Evolutionary conservation across 331 rosid species (phyloP), one percentile per base, ranked within the genome.

Genomic region (Ulmus americana): DNA sequence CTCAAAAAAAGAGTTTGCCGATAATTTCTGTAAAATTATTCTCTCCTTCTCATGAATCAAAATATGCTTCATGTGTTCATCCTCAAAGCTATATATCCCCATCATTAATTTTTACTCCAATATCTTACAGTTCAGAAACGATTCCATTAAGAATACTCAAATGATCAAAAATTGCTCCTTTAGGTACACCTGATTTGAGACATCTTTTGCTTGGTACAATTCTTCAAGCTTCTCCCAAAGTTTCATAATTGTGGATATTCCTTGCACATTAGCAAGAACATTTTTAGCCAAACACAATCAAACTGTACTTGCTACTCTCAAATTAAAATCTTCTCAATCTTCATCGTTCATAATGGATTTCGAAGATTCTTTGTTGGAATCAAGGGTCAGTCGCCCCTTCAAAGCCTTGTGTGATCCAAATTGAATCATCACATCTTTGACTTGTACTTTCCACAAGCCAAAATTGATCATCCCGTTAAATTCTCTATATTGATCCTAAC

Each of bases 381-480:
- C 35, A 13, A 1, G 35, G 50, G 7, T 61, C 20, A 44, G 46
- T 43, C 45, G 20, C 3, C 67, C 67, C n/a, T 62, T 45, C 43
- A 62, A 62, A 20, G n/a, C 39, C 42, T 20, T 62, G n/a, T 45
- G 14, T 45, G 16, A 45, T 10, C 43, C 9, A 7, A n/a, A 11
- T 45, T 62, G 67, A 2, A 62, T 45, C 41, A 62, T 6, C n/a
- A 44, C 48, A 62, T 62, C 67, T 9, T 18, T 10, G 54, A 45
- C 54, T 62, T 62, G 14, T 9, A 45, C 40, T 62, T 45, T 39
- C 54, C 55, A 62, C 12, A 62, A 45, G 18, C 12, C 22, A 47
- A 61, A 15, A 61, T 61, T 61, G 10, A 52, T 61, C 9, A 2
- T 10, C 7, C 28, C 14, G 45, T 62, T 41, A 62, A 62, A 45